phyloP scores from a whole-genome alignment of 2,329 filamentous ascomycete species.

The Pseudogymnoascus sp. region DNA sequence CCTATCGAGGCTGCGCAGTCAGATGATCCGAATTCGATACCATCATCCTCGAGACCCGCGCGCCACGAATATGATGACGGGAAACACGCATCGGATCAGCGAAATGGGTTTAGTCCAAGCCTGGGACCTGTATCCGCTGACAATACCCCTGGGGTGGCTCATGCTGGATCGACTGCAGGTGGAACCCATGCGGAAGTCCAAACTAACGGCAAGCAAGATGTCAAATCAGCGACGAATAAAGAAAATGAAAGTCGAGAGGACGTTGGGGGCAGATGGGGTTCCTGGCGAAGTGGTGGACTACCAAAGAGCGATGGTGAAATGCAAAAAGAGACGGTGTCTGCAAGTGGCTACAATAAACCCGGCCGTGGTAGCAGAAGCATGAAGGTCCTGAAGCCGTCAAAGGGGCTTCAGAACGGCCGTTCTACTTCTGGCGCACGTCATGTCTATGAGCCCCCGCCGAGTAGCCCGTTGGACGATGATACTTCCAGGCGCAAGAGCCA shows the following conservation, averaged over 20 bases:
- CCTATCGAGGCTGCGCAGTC: background rate
- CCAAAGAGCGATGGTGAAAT: slow-evolving; percentile 19
- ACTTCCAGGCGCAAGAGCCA: slow-evolving; percentile 45
- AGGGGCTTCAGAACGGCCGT: slow-evolving; percentile 26
- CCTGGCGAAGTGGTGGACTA: slow-evolving; percentile 53
- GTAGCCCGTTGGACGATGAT: slow-evolving; percentile 36
- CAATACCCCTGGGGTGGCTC: background rate
- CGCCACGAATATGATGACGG: background rate
- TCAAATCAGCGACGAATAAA: background rate
- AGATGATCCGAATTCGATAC: background rate
- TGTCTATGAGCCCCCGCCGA: slow-evolving; percentile 42
- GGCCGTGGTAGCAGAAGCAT: slow-evolving; percentile 61
- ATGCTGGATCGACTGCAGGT: background rate
- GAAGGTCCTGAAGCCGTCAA: slow-evolving; percentile 77
- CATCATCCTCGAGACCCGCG: background rate
- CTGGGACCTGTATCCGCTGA: background rate
- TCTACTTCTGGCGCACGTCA: slow-evolving; percentile 33
- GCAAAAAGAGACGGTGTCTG: slow-evolving; percentile 24
- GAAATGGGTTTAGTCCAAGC: background rate
- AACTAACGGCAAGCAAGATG: slow-evolving; percentile 10
- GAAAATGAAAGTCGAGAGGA: slow-evolving; percentile 33
- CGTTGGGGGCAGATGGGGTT: slow-evolving; percentile 56
- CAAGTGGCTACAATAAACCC: slow-evolving; percentile 57
- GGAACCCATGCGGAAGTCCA: slow-evolving; percentile 6
- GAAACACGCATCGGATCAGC: background rate